These are phyloP conservation scores for Leucosporidium yakuticum DNA, from an alignment of 768 basidiomycete species.

Conservation along the genomic window DNA sequence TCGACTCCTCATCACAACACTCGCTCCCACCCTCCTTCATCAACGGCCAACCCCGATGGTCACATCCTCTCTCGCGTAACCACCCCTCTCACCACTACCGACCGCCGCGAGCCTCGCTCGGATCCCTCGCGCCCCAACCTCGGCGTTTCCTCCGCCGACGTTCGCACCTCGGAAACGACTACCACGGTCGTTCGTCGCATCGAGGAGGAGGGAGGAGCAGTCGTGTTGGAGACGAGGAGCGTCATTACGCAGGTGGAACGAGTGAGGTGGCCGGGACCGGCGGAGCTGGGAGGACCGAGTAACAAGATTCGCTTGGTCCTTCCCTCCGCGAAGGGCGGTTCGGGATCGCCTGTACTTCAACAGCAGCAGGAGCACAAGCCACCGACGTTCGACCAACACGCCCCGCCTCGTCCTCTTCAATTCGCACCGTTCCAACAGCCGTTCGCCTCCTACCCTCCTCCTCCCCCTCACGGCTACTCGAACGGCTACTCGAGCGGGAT, in stretches of 20 bases:
- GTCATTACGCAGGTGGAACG: slow-evolving; percentile 25
- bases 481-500: background rate
- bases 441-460: background rate
- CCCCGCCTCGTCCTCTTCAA: background rate
- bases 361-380: background rate
- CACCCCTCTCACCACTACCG: background rate
- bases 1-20: background rate
- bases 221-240: slow-evolving; percentile 25
- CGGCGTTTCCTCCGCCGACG: slow-evolving; percentile 9
- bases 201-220: slow-evolving; percentile 10
- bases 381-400: background rate
- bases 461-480: background rate
- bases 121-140: slow-evolving; percentile 8
- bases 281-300: background rate
- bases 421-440: background rate
- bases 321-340: no score
- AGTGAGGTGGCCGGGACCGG: slow-evolving; percentile 10
- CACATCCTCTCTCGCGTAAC: slow-evolving; percentile 18
- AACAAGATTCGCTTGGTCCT: no score
- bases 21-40: background rate
- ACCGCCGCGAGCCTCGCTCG: slow-evolving; percentile 9
- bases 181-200: slow-evolving; percentile 9
- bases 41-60: background rate
- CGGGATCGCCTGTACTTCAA: background rate
- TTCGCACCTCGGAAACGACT: slow-evolving; percentile 12